Conservation (phyloP, 208 protist species). For the Leishmania mexicana region DNA sequence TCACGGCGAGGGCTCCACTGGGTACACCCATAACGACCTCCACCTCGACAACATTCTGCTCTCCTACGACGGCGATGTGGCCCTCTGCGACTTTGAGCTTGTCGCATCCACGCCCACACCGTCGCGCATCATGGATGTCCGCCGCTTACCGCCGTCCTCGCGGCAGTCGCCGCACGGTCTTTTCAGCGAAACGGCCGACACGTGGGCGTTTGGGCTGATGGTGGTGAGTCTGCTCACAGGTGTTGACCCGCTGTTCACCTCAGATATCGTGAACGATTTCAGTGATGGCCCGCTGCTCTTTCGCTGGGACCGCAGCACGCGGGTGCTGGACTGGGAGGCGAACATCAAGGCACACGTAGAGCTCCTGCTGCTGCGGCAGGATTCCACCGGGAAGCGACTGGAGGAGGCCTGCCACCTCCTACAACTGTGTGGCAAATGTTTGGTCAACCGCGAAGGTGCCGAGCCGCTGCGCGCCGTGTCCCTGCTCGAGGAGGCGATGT, state of each 20-base stretch:
- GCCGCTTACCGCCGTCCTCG: conserved; percentile 54
- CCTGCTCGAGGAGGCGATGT: conserved; percentile 54
- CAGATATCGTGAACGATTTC: conserved; percentile 77
- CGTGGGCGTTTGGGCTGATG: conserved; percentile 72
- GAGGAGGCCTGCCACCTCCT: conserved; percentile 43
- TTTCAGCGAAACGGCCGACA: conserved; percentile 56
- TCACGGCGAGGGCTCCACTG: conserved; percentile 46
- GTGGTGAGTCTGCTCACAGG: conserved; percentile 73
- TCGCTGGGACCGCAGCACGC: conserved; percentile 26
- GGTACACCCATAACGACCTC: conserved; percentile 87
- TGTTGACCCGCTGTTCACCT: conserved; percentile 76
- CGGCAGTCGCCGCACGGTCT: conserved; percentile 73
- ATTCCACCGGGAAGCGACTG: conserved; percentile 26
- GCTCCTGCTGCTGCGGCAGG: conserved; percentile 34
- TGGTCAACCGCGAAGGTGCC: conserved; percentile 57
- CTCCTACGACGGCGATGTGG: conserved; percentile 43
- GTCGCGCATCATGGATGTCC: conserved; percentile 13
- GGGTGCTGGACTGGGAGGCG: conserved; percentile 70
- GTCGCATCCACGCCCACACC: conserved; percentile 42
- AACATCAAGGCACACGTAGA: conserved; percentile 73
- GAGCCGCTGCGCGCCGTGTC: conserved; percentile 33
- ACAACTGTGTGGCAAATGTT: conserved; percentile 52
- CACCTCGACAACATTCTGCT: conserved; percentile 84
- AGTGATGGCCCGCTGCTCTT: conserved; percentile 66
- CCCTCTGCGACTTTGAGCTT: conserved; percentile 89